Evolutionary conservation across 768 basidiomycete species (phyloP), one percentile per base, ranked within the genome.

Genomic region (Termitomyces eurrhizus): DNA sequence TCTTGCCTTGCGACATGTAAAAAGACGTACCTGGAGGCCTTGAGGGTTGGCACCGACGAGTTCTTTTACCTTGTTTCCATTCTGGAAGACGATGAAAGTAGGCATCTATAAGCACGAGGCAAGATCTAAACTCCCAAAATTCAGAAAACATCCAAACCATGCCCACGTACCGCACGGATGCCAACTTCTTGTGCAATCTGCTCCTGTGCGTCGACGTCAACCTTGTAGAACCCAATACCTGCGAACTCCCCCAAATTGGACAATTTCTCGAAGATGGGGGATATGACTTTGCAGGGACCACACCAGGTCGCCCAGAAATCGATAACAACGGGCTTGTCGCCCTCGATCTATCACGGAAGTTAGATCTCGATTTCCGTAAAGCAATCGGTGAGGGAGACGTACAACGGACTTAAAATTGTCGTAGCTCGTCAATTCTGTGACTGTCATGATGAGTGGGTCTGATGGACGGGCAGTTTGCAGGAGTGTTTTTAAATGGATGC

Each of bases 231-330:
- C 18, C 78, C 77, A 57, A 88, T 68, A 13, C 69, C 74, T 2
- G 71, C 62, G 56, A 65, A 68, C 24, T 71, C 68, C 6, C 65
- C 64, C 12, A 67, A 46, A 0, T 74, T 64, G 3, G 84, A 77
- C n/a, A 87, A 67, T 63, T 79, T 75, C 70, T 88, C 85, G 64
- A 89, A 85, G 45, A 87, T 67, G 57, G 89, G 89, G 21, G 82
- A 81, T 73, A 90, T 89, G 44, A 77, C 63, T 58, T 73, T 78
- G 83, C 88, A 90, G 14, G 88, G 88, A 16, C 87, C 87, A 72
- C 85, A 90, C 89, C 89, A 90, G 2, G 82, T 80, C 44, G 89
- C 89, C 86, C 86, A 88, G 74, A 91, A 90, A 73, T 91, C 87
- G 67, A 91, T 77, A 18, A 87, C 68, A 63, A 78, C 73, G 62